Base-by-base conservation (phyloP, 2,329 filamentous ascomycete genomes). In the Calonectria crousiana region DNA sequence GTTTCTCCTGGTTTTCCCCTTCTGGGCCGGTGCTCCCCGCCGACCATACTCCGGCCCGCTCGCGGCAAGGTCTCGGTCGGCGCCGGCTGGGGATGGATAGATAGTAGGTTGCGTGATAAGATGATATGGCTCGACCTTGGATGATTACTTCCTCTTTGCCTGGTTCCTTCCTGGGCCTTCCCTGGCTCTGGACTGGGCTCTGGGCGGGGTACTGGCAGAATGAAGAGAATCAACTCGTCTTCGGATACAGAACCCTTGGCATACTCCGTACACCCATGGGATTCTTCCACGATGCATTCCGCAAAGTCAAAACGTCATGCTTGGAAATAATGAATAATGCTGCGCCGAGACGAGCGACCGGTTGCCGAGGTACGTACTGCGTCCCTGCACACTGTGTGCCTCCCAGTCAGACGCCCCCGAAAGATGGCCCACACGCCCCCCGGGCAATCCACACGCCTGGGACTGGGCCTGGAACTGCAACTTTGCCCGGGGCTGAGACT, bases 381-480 rank as follows among this genome's bases (percentile, higher is more conserved):
- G 11, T 18, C 58, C n/a, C 56, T 13, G 28, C 58, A 38, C 71
- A 73, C 65, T 69, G 71, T 73, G 71, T 56, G 34, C 18, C n/a
- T n/a, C 41, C 32, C 53, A 32, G 23, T 28, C 23, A 60, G 67
- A 47, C 51, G 18, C 67, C 65, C 53, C 53, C 20, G n/a, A 23
- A 23, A 23, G 44, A 52, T 23, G 38, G 44, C 70, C 16, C 70
- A 38, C 53, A 28, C 66, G 16, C 62, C 66, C 66, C 30, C 30
- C 52, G 28, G 38, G 4, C 44, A 69, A 69, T 44, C 71, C 71
- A 73, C 71, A 73, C 66, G 58, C 71, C 66, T 67, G 67, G 71
- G 71, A 73, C 71, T 69, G 66, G 47, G 56, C 56, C 65, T 65
- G 65, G 47, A 52, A 52, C 53, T 72, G 71, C 53, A 60, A 58